Conservation (phyloP, 202 grass and related monocot species). For the Eragrostis tef region DNA sequence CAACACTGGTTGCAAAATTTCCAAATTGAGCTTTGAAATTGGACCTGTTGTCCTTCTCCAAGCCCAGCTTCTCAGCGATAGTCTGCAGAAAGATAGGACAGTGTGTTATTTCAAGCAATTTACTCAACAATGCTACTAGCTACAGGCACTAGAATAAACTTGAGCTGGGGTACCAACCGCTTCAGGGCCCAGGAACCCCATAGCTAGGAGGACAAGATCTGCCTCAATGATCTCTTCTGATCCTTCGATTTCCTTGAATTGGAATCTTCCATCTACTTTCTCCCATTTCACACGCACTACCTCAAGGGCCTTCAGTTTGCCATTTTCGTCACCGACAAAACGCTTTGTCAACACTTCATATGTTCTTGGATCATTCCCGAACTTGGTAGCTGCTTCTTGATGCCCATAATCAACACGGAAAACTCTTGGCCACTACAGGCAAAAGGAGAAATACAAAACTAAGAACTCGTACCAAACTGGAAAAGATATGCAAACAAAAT, state of each 20-base stretch:
- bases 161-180: conserved; percentile 53
- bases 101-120: conserved; percentile 18
- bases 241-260: conserved; percentile 72
- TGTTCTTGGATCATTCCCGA: conserved; percentile 90
- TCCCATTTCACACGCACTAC: conserved; percentile 71
- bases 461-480: conserved; percentile 23
- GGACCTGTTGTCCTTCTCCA: conserved; percentile 81
- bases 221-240: conserved; percentile 84
- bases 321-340: conserved; percentile 85
- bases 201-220: conserved; percentile 87
- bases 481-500: conserved; percentile 11
- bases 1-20: conserved; percentile 76
- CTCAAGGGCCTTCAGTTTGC: conserved; percentile 81
- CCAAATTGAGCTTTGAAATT: conserved; percentile 94
- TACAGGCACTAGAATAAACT: conserved; percentile 12
- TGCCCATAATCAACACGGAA: conserved; percentile 96
- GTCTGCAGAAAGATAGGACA: conserved; percentile 54
- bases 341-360: conserved; percentile 84
- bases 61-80: conserved; percentile 68
- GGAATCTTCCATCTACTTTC: conserved; percentile 72
- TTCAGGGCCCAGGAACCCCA: conserved; percentile 98
- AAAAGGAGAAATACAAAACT: conserved; percentile 38
- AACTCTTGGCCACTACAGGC: conserved; percentile 81
- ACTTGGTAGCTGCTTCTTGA: conserved; percentile 83
- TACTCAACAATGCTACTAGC: neutral